A percentile compares a stretch with the other conserved stretches of the same genome.
phyloP scores from a whole-genome alignment of 305 asterid genomes.

The Ilex paraguariensis region DNA sequence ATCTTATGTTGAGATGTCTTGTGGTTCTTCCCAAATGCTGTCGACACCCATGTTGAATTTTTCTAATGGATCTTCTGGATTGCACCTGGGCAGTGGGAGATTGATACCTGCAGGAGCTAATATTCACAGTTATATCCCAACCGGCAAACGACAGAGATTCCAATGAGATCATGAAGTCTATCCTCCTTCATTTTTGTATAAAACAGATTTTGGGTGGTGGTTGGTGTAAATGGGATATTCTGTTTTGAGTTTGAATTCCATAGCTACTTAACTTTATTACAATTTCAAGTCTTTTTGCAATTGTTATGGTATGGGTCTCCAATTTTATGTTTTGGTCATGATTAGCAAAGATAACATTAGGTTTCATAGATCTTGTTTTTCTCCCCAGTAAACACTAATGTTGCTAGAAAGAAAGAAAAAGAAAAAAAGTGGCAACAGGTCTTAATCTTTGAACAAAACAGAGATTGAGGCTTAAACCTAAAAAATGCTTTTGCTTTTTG shows the following conservation, averaged over 20 bases:
- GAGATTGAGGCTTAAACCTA: no score
- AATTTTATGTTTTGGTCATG: no score
- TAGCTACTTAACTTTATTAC: constrained; percentile 1
- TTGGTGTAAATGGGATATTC: constrained; percentile 34
- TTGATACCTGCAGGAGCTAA: constrained; percentile 19
- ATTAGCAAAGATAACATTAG: no score
- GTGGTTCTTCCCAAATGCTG: constrained; percentile 37
- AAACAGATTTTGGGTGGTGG: constrained; percentile 17
- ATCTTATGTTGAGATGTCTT: constrained; percentile 30
- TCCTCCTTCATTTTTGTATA: constrained; percentile 31
- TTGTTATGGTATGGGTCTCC: no score
- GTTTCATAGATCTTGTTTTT: no score
- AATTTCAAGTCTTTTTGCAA: no score
- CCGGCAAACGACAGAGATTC: constrained; percentile 45
- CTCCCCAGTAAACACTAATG: no score
- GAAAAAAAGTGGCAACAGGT: no score
- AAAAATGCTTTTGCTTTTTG: no score
- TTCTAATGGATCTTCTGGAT: constrained; percentile 17
- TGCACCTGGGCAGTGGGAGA: constrained; percentile 20
- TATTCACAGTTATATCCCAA: constrained; percentile 19
- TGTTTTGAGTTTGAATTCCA: constrained; percentile 14
- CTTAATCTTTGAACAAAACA: no score
- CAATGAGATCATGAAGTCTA: constrained; percentile 13
- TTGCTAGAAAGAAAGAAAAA: no score
- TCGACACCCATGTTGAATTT: constrained; percentile 26